Percentiles rank a stretch among this genome's conserved stretches.
Conservation (phyloP, 768 basidiomycete species). For the Leccinum subgranulosum region DNA sequence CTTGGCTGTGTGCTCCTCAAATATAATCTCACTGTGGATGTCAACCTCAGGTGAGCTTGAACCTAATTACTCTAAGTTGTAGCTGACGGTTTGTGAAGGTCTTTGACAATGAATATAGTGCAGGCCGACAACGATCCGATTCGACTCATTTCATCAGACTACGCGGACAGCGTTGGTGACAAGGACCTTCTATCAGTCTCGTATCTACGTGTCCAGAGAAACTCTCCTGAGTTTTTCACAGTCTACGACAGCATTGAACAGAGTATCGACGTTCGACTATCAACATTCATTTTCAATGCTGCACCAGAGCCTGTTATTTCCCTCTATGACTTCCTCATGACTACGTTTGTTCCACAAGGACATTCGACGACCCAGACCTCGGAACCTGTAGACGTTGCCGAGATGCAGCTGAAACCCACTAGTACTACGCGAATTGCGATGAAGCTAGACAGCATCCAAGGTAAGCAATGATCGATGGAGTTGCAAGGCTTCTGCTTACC, state of each 20-base stretch:
- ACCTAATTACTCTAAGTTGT: neutral
- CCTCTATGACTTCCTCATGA: conserved; percentile 96
- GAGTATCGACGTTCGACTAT: conserved; percentile 79
- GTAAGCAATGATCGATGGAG: conserved; percentile 38
- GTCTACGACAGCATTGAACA: conserved; percentile 86
- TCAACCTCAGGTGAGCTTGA: conserved; percentile 63
- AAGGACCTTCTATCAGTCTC: conserved; percentile 73
- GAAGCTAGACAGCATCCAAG: conserved; percentile 80
- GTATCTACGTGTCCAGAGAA: conserved; percentile 76
- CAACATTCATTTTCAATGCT: conserved; percentile 85
- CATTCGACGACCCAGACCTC: conserved; percentile 7
- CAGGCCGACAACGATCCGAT: conserved; percentile 53
- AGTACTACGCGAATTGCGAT: conserved; percentile 79
- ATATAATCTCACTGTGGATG: conserved; percentile 82
- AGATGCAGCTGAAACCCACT: conserved; percentile 11
- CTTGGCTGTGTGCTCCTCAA: conserved; percentile 73
- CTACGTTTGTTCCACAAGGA: conserved; percentile 74
- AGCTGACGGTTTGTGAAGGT: conserved; percentile 39
- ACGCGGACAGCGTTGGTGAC: conserved; percentile 38
- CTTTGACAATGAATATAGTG: conserved; percentile 72
- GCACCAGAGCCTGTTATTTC: conserved; percentile 89
- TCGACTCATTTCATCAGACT: conserved; percentile 62
- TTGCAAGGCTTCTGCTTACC: conserved; percentile 9
- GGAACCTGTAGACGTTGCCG: conserved; percentile 5
- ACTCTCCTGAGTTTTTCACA: conserved; percentile 81